phyloP scores from a whole-genome alignment of 73 alveolate genomes.

The Paramecium caudatum region DNA sequence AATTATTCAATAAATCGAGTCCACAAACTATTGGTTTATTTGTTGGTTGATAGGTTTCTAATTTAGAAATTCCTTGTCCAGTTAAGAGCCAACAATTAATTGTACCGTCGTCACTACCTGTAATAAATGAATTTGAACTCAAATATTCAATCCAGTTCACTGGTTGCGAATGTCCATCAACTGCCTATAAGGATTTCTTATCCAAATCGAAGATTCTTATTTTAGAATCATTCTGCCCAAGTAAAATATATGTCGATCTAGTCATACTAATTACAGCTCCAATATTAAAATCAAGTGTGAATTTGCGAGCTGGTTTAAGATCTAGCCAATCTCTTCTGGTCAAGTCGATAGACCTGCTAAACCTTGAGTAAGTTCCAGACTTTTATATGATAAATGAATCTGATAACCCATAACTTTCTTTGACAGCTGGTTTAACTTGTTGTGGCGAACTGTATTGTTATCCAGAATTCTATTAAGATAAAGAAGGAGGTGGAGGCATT shows the following conservation, averaged over 20 bases:
- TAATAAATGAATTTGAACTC: not conserved
- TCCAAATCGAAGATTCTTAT: conserved; percentile 31
- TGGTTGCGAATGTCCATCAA: conserved; percentile 13
- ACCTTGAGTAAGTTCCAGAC: conserved; percentile 15
- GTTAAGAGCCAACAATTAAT: not conserved
- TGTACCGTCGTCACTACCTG: conserved; percentile 54
- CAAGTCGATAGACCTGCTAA: not conserved
- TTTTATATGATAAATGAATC: not conserved
- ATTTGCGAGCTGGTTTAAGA: not conserved
- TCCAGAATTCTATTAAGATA: not conserved
- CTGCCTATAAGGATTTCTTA: conserved; percentile 5
- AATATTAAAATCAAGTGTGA: conserved; percentile 17
- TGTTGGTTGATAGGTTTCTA: not conserved
- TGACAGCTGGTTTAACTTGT: not conserved
- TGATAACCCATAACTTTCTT: conserved; percentile 6
- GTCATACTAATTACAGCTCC: conserved; percentile 25
- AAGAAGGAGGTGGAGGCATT: not conserved
- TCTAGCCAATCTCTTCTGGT: conserved; percentile 8
- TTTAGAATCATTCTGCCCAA: conserved; percentile 29
- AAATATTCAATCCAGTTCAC: conserved; percentile 31
- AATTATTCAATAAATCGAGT: not conserved
- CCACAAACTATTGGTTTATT: conserved; percentile 12
- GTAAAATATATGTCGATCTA: not conserved
- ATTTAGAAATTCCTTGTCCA: not conserved
- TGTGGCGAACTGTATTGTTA: conserved; percentile 10